phyloP scores from a whole-genome alignment of 768 basidiomycete species.

The Boletus sensibilis region DNA sequence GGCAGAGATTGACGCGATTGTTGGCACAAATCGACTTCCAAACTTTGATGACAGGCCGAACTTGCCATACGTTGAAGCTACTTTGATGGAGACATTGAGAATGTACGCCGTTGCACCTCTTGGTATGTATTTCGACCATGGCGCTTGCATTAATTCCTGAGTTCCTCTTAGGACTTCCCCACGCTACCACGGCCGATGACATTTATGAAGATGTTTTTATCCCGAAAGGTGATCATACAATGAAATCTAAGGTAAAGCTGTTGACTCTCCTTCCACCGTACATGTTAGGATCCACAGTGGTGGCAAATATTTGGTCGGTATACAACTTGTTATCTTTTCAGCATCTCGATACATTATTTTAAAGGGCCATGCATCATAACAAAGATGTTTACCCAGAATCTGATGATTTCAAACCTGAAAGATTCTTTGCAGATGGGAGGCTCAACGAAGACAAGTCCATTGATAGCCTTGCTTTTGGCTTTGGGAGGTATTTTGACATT shows the following conservation, averaged over 20 bases:
- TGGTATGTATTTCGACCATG: conserved; percentile 11
- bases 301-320: conserved; percentile 23
- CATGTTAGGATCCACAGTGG: conserved; percentile 16
- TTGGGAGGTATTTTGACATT: conserved; percentile 20
- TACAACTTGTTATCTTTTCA: neutral
- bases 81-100: conserved; percentile 9
- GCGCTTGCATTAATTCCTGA: neutral
- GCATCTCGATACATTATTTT: neutral
- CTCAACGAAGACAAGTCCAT: neutral
- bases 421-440: conserved; percentile 25
- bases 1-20: conserved; percentile 29
- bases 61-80: conserved; percentile 32
- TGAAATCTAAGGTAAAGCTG: neutral
- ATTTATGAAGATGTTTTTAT: conserved; percentile 22
- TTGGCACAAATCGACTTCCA: conserved; percentile 32
- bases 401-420: conserved; percentile 32
- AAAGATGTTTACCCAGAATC: conserved; percentile 17
- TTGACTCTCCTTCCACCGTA: neutral
- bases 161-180: conserved; percentile 13
- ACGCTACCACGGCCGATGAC: conserved; percentile 19
- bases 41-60: conserved; percentile 19
- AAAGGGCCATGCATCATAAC: conserved; percentile 18
- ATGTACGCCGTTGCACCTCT: conserved; percentile 21
- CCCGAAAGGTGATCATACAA: conserved; percentile 18
- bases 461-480: conserved; percentile 17